Percentiles rank a stretch among this genome's conserved stretches.
These are phyloP conservation scores for Trichoderma simmonsii DNA, from an alignment of 2,329 filamentous ascomycete species.

Conservation along the genomic window DNA sequence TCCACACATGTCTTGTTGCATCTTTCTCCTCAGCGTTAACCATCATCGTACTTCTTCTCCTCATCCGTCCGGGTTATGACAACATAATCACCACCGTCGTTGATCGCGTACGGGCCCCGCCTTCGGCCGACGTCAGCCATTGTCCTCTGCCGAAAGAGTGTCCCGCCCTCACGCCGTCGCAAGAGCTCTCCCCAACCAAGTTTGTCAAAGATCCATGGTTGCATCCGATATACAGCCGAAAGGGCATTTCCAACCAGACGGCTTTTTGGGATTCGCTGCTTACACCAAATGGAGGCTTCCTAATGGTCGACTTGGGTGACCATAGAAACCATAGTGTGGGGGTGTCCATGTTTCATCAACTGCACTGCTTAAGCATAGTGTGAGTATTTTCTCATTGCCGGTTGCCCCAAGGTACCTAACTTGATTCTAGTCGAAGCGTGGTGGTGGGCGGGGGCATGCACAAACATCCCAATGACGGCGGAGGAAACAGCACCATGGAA, in stretches of 20 bases:
- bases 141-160: background rate
- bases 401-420: background rate
- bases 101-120: background rate
- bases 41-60: background rate
- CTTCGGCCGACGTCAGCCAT: no score
- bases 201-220: constrained; percentile 2
- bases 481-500: background rate
- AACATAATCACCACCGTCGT: background rate
- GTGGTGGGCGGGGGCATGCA: no score
- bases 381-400: background rate
- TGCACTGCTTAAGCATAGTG: background rate
- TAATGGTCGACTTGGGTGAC: background rate
- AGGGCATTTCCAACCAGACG: background rate
- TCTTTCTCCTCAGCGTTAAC: background rate
- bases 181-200: background rate
- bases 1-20: background rate
- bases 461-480: background rate
- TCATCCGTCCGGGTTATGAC: background rate
- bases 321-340: background rate
- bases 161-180: background rate
- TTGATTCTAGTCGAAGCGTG: no score
- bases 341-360: constrained; percentile 6
- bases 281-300: constrained; percentile 1
- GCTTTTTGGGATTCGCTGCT: constrained; percentile 2
- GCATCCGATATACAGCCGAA: background rate